These are phyloP conservation scores for Lentinula guzmanii DNA, from an alignment of 768 basidiomycete species.

Conservation along the genomic window DNA sequence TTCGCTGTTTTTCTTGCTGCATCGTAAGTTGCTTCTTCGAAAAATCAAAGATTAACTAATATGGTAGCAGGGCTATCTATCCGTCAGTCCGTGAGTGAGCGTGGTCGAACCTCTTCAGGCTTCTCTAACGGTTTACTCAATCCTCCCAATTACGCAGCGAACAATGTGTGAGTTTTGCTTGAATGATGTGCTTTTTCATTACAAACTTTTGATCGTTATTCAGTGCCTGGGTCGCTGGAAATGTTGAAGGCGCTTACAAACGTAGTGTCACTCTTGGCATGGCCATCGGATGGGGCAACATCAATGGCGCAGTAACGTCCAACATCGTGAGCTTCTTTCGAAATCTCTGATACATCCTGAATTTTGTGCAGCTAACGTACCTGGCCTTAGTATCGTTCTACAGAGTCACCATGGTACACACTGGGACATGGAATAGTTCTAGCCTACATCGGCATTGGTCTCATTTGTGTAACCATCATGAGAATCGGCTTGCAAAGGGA, in stretches of 20 bases:
- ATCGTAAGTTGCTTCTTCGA: constrained; percentile 38
- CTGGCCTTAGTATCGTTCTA: constrained; percentile 49
- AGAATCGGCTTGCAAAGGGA: constrained; percentile 46
- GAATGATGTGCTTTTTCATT: no score
- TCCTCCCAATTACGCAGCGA: constrained; percentile 22
- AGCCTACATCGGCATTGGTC: constrained; percentile 63
- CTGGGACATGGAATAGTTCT: constrained; percentile 67
- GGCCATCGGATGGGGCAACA: constrained; percentile 63
- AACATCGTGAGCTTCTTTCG: background rate
- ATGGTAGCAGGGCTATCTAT: constrained; percentile 35
- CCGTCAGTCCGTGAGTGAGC: constrained; percentile 41
- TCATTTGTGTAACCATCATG: constrained; percentile 45
- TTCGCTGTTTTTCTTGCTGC: constrained; percentile 69
- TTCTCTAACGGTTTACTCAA: background rate
- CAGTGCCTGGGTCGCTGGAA: constrained; percentile 69
- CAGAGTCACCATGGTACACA: constrained; percentile 61
- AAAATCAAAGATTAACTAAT: background rate
- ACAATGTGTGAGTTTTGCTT: constrained; percentile 38
- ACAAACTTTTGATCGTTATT: constrained; percentile 11
- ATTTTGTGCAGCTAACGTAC: background rate
- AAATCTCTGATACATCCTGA: background rate
- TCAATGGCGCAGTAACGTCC: background rate
- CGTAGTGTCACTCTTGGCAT: constrained; percentile 64
- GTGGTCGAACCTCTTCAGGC: background rate
- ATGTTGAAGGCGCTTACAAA: constrained; percentile 71